These are phyloP conservation scores for Xerocomus brunneocitrinus DNA, from an alignment of 768 basidiomycete species.

Conservation along the genomic window DNA sequence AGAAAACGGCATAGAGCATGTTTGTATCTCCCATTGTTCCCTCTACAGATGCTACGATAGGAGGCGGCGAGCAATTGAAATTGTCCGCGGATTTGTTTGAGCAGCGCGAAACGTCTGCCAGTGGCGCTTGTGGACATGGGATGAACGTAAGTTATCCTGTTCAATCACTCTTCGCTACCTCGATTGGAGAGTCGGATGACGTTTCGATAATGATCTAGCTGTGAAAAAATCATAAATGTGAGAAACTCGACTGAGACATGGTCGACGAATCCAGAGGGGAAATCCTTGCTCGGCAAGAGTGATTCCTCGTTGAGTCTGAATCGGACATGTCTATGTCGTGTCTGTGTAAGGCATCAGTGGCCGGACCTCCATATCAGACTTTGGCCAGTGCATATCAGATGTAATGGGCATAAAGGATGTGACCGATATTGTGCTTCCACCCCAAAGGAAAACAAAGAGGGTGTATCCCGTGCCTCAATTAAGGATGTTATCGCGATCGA, in stretches of 20 bases:
- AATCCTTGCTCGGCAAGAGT: background rate
- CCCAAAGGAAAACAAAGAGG: background rate
- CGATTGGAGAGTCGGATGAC: slow-evolving; percentile 7
- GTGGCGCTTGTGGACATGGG: background rate
- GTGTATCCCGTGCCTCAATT: slow-evolving; percentile 20
- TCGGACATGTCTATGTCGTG: background rate
- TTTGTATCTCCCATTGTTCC: slow-evolving; percentile 5
- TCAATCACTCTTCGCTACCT: background rate
- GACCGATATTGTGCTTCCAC: background rate
- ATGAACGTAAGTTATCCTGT: background rate
- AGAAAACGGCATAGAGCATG: background rate
- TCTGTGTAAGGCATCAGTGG: background rate
- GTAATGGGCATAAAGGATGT: slow-evolving; percentile 10
- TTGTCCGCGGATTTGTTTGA: slow-evolving; percentile 17
- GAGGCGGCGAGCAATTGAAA: slow-evolving; percentile 10
- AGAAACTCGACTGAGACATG: background rate
- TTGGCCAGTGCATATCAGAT: slow-evolving; percentile 15
- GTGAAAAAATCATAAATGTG: background rate
- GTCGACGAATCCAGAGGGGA: background rate
- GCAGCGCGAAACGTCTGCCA: background rate
- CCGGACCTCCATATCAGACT: slow-evolving; percentile 3
- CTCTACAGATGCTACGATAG: slow-evolving; percentile 3
- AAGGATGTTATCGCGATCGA: slow-evolving; percentile 30
- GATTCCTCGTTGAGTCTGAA: background rate
- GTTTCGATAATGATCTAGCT: slow-evolving; percentile 8